Conservation (phyloP, 805 yeast species). For the Maudiozyma pseudohumilis region DNA sequence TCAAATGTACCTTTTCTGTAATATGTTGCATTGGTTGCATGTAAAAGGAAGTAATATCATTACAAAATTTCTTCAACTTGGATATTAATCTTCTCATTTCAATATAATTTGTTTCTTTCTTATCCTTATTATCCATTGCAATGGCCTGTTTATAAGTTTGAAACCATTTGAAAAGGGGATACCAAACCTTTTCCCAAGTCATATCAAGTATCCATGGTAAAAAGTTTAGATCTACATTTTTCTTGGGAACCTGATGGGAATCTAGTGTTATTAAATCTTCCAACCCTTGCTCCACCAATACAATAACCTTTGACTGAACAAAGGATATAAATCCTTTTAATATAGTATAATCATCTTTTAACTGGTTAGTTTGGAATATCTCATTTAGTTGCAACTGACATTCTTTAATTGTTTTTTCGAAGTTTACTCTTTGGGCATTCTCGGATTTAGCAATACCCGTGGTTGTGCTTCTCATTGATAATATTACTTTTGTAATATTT, state of each 20-base stretch:
- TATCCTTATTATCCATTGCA: conserved; percentile 9
- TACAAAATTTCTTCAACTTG: conserved; percentile 39
- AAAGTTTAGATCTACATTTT: conserved; percentile 7
- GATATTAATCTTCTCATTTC: conserved; percentile 50
- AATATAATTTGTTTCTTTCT: conserved; percentile 30
- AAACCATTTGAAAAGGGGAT: conserved; percentile 52
- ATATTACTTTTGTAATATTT: too few relatives aligned
- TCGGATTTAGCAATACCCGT: too few relatives aligned
- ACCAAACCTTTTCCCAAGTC: conserved; percentile 54
- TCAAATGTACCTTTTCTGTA: conserved; percentile 6
- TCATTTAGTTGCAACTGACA: conserved; percentile 17
- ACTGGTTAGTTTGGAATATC: conserved; percentile 18
- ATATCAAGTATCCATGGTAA: conserved; percentile 33
- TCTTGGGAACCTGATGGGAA: not conserved
- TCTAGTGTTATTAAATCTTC: conserved; percentile 11
- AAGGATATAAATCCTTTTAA: conserved; percentile 22
- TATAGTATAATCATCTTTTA: conserved; percentile 22
- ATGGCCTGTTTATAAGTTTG: conserved; percentile 29
- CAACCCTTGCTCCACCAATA: conserved; percentile 9
- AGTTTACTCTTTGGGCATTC: too few relatives aligned
- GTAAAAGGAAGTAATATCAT: conserved; percentile 41
- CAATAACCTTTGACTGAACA: conserved; percentile 22
- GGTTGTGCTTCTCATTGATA: too few relatives aligned
- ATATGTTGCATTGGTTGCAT: conserved; percentile 27
- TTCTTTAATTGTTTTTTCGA: conserved; percentile 12